A percentile compares a stretch with the other conserved stretches of the same genome.
These are phyloP conservation scores for Leccinum disarticulatum DNA, from an alignment of 768 basidiomycete species.

Conservation along the genomic window DNA sequence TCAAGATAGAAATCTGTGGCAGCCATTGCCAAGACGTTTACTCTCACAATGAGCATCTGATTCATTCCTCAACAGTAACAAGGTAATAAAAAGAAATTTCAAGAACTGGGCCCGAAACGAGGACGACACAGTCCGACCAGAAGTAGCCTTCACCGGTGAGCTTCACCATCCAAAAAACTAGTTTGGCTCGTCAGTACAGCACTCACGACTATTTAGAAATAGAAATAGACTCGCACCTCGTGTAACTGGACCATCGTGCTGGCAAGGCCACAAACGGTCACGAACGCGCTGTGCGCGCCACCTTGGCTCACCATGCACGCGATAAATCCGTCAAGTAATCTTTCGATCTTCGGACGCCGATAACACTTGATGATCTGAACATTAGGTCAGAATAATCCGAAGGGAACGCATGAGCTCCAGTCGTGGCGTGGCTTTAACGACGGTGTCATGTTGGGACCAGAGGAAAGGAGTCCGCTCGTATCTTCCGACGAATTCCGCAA, in stretches of 20 bases:
- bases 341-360: slow-evolving; percentile 50
- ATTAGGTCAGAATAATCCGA: neutral
- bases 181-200: neutral
- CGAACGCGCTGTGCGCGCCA: slow-evolving; percentile 32
- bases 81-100: neutral
- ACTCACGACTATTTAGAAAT: neutral
- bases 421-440: neutral
- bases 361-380: neutral
- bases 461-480: neutral
- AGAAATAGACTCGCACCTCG: slow-evolving; percentile 33
- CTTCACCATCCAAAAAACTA: slow-evolving; percentile 25
- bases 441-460: neutral
- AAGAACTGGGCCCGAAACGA: neutral
- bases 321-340: slow-evolving; percentile 45
- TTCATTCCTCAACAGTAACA: neutral
- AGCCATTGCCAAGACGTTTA: no score
- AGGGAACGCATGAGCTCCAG: neutral
- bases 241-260: slow-evolving; percentile 36
- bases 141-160: neutral
- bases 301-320: slow-evolving; percentile 39
- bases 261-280: slow-evolving; percentile 43
- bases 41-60: neutral
- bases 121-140: neutral
- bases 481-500: neutral
- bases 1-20: neutral